Conservation (phyloP, 2,329 filamentous ascomycete species). For the Ascochyta fabae region DNA sequence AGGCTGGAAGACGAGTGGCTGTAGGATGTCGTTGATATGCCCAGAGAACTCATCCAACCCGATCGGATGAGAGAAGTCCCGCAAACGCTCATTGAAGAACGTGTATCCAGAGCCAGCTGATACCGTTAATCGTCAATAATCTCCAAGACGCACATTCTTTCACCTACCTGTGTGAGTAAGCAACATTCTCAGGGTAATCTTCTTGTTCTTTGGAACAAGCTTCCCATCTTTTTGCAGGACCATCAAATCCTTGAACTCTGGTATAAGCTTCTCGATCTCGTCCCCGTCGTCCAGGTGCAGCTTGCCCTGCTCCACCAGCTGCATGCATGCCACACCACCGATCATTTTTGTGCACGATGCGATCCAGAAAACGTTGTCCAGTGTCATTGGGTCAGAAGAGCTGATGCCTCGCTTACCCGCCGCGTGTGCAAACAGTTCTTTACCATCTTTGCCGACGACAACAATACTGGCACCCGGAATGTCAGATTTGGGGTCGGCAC, state of each 20-base stretch:
- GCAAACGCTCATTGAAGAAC: conserved; percentile 55
- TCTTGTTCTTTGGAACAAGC: conserved; percentile 49
- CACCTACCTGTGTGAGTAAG: conserved; percentile 51
- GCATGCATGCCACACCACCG: conserved; percentile 41
- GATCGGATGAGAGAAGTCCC: conserved; percentile 55
- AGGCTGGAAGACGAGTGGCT: conserved; percentile 66
- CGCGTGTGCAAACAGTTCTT: conserved; percentile 50
- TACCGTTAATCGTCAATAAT: not conserved
- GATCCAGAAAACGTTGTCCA: conserved; percentile 65
- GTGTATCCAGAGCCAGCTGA: conserved; percentile 56
- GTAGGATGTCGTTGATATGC: conserved; percentile 57
- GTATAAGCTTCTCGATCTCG: conserved; percentile 31
- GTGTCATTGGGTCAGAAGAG: conserved; percentile 59
- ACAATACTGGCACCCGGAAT: conserved; percentile 52
- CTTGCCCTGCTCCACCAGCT: conserved; percentile 43
- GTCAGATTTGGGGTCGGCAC: conserved; percentile 29
- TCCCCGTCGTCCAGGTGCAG: conserved; percentile 39
- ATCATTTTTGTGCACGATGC: conserved; percentile 56
- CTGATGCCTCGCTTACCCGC: conserved; percentile 50
- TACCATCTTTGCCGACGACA: conserved; percentile 51
- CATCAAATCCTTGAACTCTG: conserved; percentile 49
- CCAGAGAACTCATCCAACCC: conserved; percentile 67
- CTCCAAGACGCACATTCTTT: not conserved
- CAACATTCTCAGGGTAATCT: conserved; percentile 59
- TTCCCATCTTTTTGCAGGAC: conserved; percentile 40